Base-by-base conservation (phyloP, 2,329 filamentous ascomycete genomes). In the Fusarium xylarioides region DNA sequence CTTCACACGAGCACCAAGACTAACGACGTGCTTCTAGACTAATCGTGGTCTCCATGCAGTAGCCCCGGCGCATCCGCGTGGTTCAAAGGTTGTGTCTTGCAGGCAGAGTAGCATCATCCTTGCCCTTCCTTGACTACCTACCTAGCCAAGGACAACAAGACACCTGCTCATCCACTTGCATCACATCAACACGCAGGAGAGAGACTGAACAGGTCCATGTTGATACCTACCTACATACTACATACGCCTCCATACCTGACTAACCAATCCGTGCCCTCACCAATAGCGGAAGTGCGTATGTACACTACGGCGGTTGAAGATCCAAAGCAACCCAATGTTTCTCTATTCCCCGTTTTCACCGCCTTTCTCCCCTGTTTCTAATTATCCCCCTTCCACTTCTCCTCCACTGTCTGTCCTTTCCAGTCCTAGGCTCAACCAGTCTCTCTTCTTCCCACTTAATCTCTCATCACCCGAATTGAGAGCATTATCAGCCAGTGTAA, bases 341-440 rank as follows among this genome's bases (percentile, higher is more conserved):
- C 64, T 66, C 66, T 66, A 67, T 60, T 69, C 63, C 61, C 70
- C 58, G 68, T 73, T 77, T 76, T 77, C 75, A 77, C 75, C 75
- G 75, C 75, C 74, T 77, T 77, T 77, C 74, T 65, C 58, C 61
- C 65, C 70, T 70, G 50, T 53, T 34, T 46, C 35, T 26, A 28
- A 28, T 47, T 47, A 30, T 58, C 38, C 61, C 64, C 63, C 57
- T 66, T 63, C 50, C 66, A 54, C 66, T 60, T 59, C 61, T 71
- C 70, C 67, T 65, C 73, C 74, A 74, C 65, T 56, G 32, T 68
- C 59, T 69, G 35, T 50, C 69, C 62, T 67, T 70, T 62, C 69
- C 65, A 60, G 74, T 49, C 73, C 55, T 58, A 70, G 70, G 46
- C 59, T 71, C 69, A 61, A 63, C 56, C 62, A n/a, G 63, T 70